Evolutionary conservation across 2,329 filamentous ascomycete species (phyloP).

Genomic region (Sporothrix sp.): DNA sequence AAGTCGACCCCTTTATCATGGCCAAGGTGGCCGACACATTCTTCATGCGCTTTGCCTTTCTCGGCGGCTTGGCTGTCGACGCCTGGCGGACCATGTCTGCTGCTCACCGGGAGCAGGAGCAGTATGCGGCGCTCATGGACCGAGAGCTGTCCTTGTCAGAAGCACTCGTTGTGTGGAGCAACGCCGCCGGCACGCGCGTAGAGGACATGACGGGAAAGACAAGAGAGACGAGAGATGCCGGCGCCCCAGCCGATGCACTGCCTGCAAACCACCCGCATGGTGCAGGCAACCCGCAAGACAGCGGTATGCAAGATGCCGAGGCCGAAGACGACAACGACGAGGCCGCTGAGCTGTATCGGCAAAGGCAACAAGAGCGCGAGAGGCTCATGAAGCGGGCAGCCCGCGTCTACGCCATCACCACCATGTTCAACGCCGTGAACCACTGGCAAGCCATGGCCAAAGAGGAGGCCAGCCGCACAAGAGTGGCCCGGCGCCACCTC

Average conservation of each 20-base stretch:
- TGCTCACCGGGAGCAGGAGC: constrained; percentile 1
- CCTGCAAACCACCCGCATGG: neutral
- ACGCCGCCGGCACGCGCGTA: neutral
- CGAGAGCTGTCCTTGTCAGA: constrained; percentile 16
- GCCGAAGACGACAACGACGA: constrained; percentile 2
- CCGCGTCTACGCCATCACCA: constrained; percentile 54
- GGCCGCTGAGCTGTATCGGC: constrained; percentile 5
- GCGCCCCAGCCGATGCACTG: too few species aligned
- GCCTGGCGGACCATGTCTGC: constrained; percentile 7
- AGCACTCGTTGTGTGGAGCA: constrained; percentile 16
- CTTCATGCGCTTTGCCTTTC: constrained; percentile 16
- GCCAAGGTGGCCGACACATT: constrained; percentile 18
- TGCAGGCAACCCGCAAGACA: neutral
- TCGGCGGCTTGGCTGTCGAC: constrained; percentile 10
- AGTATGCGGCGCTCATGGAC: constrained; percentile 17
- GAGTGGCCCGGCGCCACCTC: constrained; percentile 59
- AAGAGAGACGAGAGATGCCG: neutral
- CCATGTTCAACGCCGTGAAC: constrained; percentile 53
- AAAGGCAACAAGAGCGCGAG: constrained; percentile 21
- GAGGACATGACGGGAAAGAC: neutral
- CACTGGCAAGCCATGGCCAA: constrained; percentile 60
- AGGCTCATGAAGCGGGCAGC: constrained; percentile 50
- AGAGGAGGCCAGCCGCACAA: constrained; percentile 56
- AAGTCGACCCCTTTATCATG: constrained; percentile 19
- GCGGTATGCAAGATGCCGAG: neutral